Evolutionary conservation across 2,329 filamentous ascomycete genomes (phyloP).

Genomic region (Paraphoma chrysanthemicola): DNA sequence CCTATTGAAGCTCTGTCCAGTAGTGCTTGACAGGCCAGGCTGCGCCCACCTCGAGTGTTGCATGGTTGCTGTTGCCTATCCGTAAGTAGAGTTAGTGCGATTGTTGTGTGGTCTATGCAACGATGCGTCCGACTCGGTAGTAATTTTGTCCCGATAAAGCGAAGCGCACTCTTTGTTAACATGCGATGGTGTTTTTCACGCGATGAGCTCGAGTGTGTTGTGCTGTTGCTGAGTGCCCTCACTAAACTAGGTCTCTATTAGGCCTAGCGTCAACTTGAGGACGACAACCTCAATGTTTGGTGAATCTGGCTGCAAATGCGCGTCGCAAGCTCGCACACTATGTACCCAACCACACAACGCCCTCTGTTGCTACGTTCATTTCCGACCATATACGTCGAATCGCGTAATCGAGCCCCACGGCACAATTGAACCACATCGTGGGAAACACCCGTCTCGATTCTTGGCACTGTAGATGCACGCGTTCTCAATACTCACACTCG

Average conservation of each 20-base stretch:
- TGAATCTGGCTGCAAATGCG: conserved; percentile 1
- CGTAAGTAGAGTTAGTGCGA: conserved; percentile 11
- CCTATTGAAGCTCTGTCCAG: conserved; percentile 9
- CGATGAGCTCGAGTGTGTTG: neutral
- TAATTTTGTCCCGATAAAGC: too few species aligned
- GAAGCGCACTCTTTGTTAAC: too few species aligned
- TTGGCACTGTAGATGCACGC: conserved; percentile 79
- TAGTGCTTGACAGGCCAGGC: conserved; percentile 1
- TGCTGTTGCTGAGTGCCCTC: neutral
- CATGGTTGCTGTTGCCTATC: conserved; percentile 12
- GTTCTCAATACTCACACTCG: conserved; percentile 92
- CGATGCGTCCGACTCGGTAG: too few species aligned
- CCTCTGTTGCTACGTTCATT: conserved; percentile 7
- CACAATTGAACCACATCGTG: neutral
- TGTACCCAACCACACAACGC: conserved; percentile 18
- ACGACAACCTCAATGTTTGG: conserved; percentile 15
- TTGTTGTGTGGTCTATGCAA: conserved; percentile 3
- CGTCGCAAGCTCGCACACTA: conserved; percentile 16
- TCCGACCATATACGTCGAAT: neutral
- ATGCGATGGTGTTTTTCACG: too few species aligned
- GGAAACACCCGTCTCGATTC: neutral
- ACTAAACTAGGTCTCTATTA: neutral
- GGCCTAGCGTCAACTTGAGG: conserved; percentile 7
- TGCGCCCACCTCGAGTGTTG: conserved; percentile 25
- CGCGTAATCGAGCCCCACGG: neutral